A percentile compares a stretch with the other conserved stretches of the same genome.
Evolutionary conservation across 129 eudicot genomes (phyloP).

Genomic region (Flaveria sonorensis): DNA sequence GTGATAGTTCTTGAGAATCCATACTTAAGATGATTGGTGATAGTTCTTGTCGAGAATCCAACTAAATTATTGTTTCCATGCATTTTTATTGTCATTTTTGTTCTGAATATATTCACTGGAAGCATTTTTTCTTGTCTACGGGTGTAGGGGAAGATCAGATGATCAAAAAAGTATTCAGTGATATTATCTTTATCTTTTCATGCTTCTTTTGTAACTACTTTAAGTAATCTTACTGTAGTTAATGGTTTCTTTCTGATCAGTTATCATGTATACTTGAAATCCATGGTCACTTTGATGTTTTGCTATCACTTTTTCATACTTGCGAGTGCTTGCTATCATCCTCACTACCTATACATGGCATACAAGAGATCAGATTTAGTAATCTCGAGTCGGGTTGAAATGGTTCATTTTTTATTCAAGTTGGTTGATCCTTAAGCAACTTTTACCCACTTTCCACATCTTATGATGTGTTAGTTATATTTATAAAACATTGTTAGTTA

Average conservation of each 20-base stretch:
- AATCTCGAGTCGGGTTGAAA: not conserved
- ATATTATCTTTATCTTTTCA: not conserved
- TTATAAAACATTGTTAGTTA: not conserved
- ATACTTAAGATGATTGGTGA: not conserved
- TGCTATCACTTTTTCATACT: not conserved
- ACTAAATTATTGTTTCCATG: too few species aligned
- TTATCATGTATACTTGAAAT: not conserved
- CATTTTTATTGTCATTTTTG: not conserved
- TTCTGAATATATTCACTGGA: not conserved
- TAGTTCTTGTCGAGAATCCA: too few species aligned
- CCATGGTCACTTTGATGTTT: not conserved
- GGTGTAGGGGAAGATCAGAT: not conserved
- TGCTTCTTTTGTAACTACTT: not conserved
- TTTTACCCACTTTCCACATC: not conserved
- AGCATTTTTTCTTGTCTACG: not conserved
- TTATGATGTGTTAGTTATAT: not conserved
- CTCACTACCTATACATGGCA: not conserved
- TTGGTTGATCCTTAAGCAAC: not conserved
- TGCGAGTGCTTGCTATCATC: not conserved
- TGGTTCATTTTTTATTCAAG: not conserved
- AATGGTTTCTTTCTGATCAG: not conserved
- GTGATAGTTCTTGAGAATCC: not conserved
- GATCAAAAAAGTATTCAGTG: not conserved
- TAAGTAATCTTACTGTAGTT: not conserved
- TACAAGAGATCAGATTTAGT: not conserved